Evolutionary conservation across 2,329 filamentous ascomycete genomes (phyloP), one percentile per base, ranked within the genome.

Genomic region (Aureobasidium sp.): DNA sequence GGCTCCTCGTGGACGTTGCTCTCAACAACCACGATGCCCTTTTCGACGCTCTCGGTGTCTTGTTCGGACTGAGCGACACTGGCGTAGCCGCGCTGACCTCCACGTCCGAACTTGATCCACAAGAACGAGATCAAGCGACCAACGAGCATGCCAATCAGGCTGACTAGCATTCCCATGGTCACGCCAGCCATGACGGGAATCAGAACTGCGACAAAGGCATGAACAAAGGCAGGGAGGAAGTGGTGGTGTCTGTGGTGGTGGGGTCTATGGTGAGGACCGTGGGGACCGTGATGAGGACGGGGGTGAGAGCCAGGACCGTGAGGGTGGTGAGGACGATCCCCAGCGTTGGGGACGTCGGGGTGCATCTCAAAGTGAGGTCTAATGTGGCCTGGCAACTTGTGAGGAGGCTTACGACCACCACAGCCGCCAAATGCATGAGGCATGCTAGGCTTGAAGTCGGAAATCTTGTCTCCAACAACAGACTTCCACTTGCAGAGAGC

Each of bases 181-280:
- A 90, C 80, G 63, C 88, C 88, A 65, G 90, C 80, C 58, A 88
- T 75, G 59, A 90, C 78, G 1, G 88, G 88, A 42, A 90, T 77
- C 52, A 90, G 72, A 48, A 91, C 80, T 64, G 86, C 83, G 40
- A 84, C 77, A 65, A 82, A 78, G 54, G 88, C 78, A 67, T 82
- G 82, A 68, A 79, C 78, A 62, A 73, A 70, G 24, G 65, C 64
- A 64, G 78, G 74, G 59, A 76, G 72, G 64, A 71, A 68, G 60
- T 72, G 71, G 53, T 72, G 70, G 60, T 68, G 69, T 54, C 68
- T 69, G 61, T 71, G 68, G 45, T 66, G 66, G 45, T 70, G 65
- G 14, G 61, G 66, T 11, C 65, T 63, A 45, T 66, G 64, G 57
- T 68, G 67, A 39, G 24, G 22, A 15, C 50, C 49, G 39, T 33